Conservation (phyloP, 2,329 filamentous ascomycete species). For the Aspergillus sergii region DNA sequence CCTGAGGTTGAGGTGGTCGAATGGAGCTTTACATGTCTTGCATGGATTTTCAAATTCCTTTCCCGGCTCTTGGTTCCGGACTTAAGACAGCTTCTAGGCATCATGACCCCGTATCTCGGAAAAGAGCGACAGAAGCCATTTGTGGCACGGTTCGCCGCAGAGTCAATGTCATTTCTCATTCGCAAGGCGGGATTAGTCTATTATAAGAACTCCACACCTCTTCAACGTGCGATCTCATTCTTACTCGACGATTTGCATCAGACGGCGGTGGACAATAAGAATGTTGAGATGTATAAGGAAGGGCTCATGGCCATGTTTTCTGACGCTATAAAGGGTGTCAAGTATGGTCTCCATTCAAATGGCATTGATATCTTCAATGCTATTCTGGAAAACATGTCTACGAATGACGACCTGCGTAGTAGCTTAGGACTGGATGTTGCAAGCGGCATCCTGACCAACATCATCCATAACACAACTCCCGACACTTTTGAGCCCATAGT, state of each 20-base stretch:
- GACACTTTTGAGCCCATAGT: conserved; percentile 73
- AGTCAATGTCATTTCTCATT: conserved; percentile 90
- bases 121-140: conserved; percentile 80
- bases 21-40: conserved; percentile 92
- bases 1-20: conserved; percentile 88
- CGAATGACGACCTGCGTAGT: conserved; percentile 31
- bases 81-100: conserved; percentile 78
- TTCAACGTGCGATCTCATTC: conserved; percentile 72
- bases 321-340: conserved; percentile 71
- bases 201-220: conserved; percentile 68
- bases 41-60: conserved; percentile 97
- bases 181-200: conserved; percentile 82
- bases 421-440: conserved; percentile 61
- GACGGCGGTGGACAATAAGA: conserved; percentile 34
- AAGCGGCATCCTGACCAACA: conserved; percentile 74
- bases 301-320: conserved; percentile 91
- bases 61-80: conserved; percentile 85
- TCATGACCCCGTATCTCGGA: conserved; percentile 82
- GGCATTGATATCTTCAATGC: conserved; percentile 56
- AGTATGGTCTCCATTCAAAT: conserved; percentile 60
- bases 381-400: conserved; percentile 45
- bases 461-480: conserved; percentile 77
- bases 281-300: conserved; percentile 68
- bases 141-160: conserved; percentile 88
- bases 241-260: conserved; percentile 67